Evolutionary conservation across 2,329 filamentous ascomycete species (phyloP), one percentile per base, ranked within the genome.

Genomic region (Cladosporium sp.): DNA sequence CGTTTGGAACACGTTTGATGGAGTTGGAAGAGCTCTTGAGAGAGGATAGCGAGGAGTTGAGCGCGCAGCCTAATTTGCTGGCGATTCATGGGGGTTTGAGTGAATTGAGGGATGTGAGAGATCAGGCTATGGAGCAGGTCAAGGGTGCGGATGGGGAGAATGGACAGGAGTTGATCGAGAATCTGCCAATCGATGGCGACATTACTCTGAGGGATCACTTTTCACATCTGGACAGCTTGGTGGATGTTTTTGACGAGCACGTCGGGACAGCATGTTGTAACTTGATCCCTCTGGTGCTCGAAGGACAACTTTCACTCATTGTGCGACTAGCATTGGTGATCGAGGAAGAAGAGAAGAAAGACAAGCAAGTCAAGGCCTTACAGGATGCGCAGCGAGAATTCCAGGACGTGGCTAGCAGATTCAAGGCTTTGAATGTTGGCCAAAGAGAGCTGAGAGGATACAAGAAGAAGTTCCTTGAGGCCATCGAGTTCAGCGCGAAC

Each of bases 111-210:
- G 96, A 99, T 73, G 96, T 99, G 63, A 85, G 92, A 58, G 94
- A 97, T 76, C 90, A 96, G 73, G 93, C 94, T 32, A 92, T 97
- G 83, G 91, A 96, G 69, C 94, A 99, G 80, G 96, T 97, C 70
- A 86, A 88, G 70, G 48, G 54, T 3, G 72, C 70, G 61, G 94
- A 97, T 69, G 96, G 95, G 62, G 91, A 97, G 74, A 90, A 95
- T 72, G 92, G 93, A 39, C 90, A 96, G 81, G 93, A 97, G 74
- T 90, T 99, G 79, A 97, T 97, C 69, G 85, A 89, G 65, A 80
- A 80, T 60, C 67, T 80, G 44, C 68, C 70, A 64, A 80, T 94
- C 59, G 88, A 93, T 71, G 69, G 66, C n/a, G 77, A 75, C 9
- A 83, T 83, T 50, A 97, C 93, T 2, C 76, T 99, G 51, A 86